Evolutionary conservation across 176 grass and related monocot species (phyloP), one percentile per base, ranked within the genome.

Genomic region (Urochloa ruziziensis): DNA sequence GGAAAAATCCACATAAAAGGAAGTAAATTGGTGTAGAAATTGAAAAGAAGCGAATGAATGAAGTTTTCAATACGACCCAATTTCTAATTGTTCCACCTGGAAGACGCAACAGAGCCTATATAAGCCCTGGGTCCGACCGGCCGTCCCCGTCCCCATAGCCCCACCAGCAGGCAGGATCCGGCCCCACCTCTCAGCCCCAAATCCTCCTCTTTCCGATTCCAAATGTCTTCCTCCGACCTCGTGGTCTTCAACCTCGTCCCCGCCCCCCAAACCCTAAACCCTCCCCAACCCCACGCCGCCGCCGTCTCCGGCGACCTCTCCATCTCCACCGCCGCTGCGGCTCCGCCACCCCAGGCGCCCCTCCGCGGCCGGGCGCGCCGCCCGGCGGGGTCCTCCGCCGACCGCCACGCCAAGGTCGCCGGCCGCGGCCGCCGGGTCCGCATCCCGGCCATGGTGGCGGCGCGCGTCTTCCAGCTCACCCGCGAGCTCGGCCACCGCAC

Each of bases 401-500:
- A 92, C 66, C 92, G 90, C 35, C 92, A 92, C 76, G 62, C 89
- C 19, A 94, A 97, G 82, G 94, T 94, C 13, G 86, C 62, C 10
- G 92, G 94, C 71, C 92, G 92, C 44, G 90, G 94, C 4, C 82
- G 94, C 23, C 92, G 92, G 46, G 85, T 97, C 29, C 92, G 94
- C 61, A 86, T 97, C 79, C 92, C 92, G 65, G 85, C 88, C 23
- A 62, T 94, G 74, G 91, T 89, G 19, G 92, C 94, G 16, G 94
- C 94, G 0, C 88, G 92, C 21, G 83, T 97, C 34, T 97, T 97
- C 90, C 90, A 97, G 86, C 80, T 97, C 64, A 97, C 94, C 5
- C 90, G 92, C 48, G 92, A 97, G 78, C 94, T 97, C 17, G 90
- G 90, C 3, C 92, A 92, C 86, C 85, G 89, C 36, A 82, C 86